phyloP scores from a whole-genome alignment of 257 asterid species.

The Lantana camara region DNA sequence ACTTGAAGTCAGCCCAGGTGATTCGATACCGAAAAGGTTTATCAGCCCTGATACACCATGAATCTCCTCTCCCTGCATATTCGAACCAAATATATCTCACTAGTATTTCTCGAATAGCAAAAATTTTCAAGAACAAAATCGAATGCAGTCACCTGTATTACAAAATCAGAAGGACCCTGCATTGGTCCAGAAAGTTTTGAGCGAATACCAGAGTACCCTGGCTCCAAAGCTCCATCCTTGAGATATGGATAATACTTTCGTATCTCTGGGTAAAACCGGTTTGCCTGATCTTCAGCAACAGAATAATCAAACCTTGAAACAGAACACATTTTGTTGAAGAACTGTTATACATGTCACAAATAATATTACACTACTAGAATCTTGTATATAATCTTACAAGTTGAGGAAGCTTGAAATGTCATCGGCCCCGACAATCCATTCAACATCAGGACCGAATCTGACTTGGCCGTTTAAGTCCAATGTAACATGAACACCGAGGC shows the following conservation, averaged over 20 bases:
- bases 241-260: constrained; percentile 73
- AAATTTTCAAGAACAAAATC: too few relatives aligned
- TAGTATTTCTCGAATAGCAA: too few relatives aligned
- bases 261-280: constrained; percentile 64
- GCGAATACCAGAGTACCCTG: constrained; percentile 86
- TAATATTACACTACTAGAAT: too few relatives aligned
- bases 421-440: constrained; percentile 77
- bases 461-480: constrained; percentile 83
- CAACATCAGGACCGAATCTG: constrained; percentile 92
- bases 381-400: constrained; percentile 47
- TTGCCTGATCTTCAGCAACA: constrained; percentile 62
- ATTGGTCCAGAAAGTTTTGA: constrained; percentile 72
- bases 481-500: constrained; percentile 94
- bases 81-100: too few relatives aligned
- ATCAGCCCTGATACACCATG: constrained; percentile 66
- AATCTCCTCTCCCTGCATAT: constrained; percentile 63
- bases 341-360: not conserved
- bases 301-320: constrained; percentile 70
- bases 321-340: not conserved
- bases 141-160: constrained; percentile 57
- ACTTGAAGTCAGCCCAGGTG: constrained; percentile 85
- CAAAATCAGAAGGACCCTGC: constrained; percentile 63
- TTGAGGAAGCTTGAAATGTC: constrained; percentile 71
- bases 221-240: constrained; percentile 70
- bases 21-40: constrained; percentile 82